Percentiles rank a stretch among this genome's conserved stretches.
Evolutionary conservation across 169 alveolate species (phyloP).

Genomic region (Plasmodium sp.): DNA sequence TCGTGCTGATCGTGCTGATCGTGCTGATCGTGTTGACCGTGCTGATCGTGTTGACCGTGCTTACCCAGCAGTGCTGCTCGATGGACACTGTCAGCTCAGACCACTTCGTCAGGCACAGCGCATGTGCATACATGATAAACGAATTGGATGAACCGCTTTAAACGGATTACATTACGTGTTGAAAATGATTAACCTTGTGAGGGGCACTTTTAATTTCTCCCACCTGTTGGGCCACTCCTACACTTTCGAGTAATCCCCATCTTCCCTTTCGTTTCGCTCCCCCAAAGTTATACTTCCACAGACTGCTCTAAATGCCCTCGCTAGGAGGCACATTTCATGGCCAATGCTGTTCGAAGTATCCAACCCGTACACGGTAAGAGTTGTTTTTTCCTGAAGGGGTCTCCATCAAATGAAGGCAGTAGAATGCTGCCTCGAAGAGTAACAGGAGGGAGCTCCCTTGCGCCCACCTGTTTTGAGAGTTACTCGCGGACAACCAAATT

Average conservation of each 20-base stretch:
- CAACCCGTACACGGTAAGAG: conserved; percentile 78
- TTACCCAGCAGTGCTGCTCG: background rate
- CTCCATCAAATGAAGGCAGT: background rate
- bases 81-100: background rate
- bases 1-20: too few relatives aligned
- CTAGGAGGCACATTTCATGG: conserved; percentile 90
- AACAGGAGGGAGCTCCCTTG: background rate
- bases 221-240: background rate
- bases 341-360: conserved; percentile 89
- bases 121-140: background rate
- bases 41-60: background rate
- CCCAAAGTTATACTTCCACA: conserved; percentile 85
- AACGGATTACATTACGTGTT: background rate
- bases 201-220: background rate
- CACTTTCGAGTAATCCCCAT: background rate
- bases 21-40: too few relatives aligned
- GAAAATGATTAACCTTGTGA: background rate
- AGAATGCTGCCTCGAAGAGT: background rate
- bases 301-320: conserved; percentile 88
- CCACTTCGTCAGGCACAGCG: background rate
- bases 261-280: background rate
- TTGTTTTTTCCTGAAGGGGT: background rate
- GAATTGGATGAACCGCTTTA: background rate
- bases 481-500: background rate
- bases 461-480: background rate